Evolutionary conservation across 1,284 basidiomycete species (phyloP).

Genomic region (Lignosus rhinocerotis): DNA sequence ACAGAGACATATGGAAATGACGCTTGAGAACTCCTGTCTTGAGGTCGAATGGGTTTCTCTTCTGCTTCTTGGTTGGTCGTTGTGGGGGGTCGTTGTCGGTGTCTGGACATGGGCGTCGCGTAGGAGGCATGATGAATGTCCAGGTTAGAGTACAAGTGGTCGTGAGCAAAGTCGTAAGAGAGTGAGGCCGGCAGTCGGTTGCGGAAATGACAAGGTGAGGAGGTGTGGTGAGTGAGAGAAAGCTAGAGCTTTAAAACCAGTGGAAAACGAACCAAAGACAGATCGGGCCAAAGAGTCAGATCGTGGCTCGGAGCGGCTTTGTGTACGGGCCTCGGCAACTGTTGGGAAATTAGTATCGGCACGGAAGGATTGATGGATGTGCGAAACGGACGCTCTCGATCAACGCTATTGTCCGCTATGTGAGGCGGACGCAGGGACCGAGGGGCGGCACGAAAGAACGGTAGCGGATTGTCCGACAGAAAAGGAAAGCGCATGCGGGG

Average conservation of each 20-base stretch:
- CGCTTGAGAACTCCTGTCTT: slow-evolving; percentile 24
- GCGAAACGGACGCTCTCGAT: slow-evolving; percentile 11
- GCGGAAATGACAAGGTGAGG: slow-evolving; percentile 1
- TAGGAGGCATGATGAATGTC: slow-evolving; percentile 18
- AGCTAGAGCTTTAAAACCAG: slow-evolving; percentile 15
- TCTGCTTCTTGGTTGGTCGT: slow-evolving; percentile 45
- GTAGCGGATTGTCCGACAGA: slow-evolving; percentile 18
- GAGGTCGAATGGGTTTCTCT: slow-evolving; percentile 36
- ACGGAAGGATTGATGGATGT: slow-evolving; percentile 16
- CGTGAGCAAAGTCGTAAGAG: not conserved
- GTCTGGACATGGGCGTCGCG: slow-evolving; percentile 27
- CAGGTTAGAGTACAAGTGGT: slow-evolving; percentile 15
- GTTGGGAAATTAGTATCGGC: slow-evolving; percentile 12
- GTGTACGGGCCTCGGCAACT: slow-evolving; percentile 19
- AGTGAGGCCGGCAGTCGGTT: not conserved
- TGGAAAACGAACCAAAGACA: slow-evolving; percentile 24
- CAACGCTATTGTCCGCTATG: slow-evolving; percentile 22
- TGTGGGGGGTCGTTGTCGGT: slow-evolving; percentile 24
- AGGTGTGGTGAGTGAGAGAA: slow-evolving; percentile 3
- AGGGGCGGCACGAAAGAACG: not conserved
- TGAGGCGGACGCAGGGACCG: slow-evolving; percentile 9
- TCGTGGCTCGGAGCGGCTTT: slow-evolving; percentile 19
- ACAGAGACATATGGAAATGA: slow-evolving; percentile 28
- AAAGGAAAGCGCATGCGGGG: slow-evolving; percentile 5
- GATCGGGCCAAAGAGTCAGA: slow-evolving; percentile 19